Evolutionary conservation across 2,329 filamentous ascomycete species (phyloP), one percentile per base, ranked within the genome.

Genomic region (Bretziella fagacearum): DNA sequence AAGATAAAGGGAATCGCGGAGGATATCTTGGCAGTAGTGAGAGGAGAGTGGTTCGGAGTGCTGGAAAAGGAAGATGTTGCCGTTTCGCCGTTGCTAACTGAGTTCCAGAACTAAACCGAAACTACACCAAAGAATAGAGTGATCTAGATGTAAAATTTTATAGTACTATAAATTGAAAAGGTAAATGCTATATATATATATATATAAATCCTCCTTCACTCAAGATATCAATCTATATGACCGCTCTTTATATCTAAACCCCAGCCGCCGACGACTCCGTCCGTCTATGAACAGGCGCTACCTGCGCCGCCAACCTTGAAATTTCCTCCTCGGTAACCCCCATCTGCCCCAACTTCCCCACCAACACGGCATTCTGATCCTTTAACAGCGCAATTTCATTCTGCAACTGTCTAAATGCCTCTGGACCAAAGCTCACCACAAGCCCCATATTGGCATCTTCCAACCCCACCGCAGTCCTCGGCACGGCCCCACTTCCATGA

Each of bases 321-420:
- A 51, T 48, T 22, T 51, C 49, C n/a, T 45, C 41, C 20, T 39
- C 15, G 8, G 50, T 39, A 15, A 48, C 15, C 8, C 62, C 63
- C 48, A 65, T 48, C 52, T 58, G 66, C n/a, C 73, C 73, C 41
- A 77, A 53, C 52, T 62, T 64, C 6, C 70, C 71, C 1, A 70
- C 71, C 2, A 79, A 62, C 61, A 64, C 63, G 2, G 74, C 78
- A 54, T 78, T 78, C 60, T 78, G 68, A 1, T 63, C 60, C 62
- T 79, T 67, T n/a, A 79, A 60, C 20, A 74, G 62, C 46, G 74
- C 67, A 18, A 70, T 62, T 60, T 77, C 66, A 53, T 67, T 65
- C 36, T 62, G 57, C 15, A 70, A 69, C 11, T 73, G 56, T 33
- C 76, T 71, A 29, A 67, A 61, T 58, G 75, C 73, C 0, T 63